Conservation (phyloP, 331 rosid species). For the Pyracantha coccinea region DNA sequence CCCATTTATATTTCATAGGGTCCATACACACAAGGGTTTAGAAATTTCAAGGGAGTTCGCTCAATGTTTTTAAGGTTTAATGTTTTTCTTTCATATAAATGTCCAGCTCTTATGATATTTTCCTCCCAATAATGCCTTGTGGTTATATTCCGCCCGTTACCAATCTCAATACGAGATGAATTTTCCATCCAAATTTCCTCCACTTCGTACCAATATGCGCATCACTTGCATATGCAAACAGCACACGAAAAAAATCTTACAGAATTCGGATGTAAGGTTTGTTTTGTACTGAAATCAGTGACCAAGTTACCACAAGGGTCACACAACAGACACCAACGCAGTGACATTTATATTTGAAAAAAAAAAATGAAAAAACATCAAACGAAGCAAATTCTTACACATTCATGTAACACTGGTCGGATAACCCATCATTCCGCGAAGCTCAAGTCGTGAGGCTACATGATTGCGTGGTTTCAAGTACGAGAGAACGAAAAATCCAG, state of each 20-base stretch:
- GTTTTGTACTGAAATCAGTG: not conserved
- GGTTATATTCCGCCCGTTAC: not conserved
- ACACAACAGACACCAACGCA: not conserved
- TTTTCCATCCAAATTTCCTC: too few relatives aligned
- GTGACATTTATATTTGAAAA: not conserved
- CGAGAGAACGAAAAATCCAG: not conserved
- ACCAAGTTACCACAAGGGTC: not conserved
- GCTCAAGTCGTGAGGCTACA: not conserved
- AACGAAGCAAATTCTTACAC: too few relatives aligned
- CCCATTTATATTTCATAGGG: conserved; percentile 20
- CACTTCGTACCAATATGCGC: not conserved
- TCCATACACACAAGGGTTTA: conserved; percentile 15
- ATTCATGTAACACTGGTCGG: not conserved
- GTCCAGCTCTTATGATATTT: not conserved
- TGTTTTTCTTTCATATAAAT: not conserved
- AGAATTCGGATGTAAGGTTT: not conserved
- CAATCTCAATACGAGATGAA: not conserved
- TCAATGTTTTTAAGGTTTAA: conserved; percentile 13
- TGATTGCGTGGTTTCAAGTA: not conserved
- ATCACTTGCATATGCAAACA: not conserved
- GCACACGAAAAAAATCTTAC: too few relatives aligned
- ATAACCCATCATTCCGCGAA: not conserved
- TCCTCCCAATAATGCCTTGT: not conserved
- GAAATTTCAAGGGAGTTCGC: conserved; percentile 21
- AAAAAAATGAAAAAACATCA: too few relatives aligned